Evolutionary conservation across 257 asterid genomes (phyloP).

Genomic region (Solanum sparsipilum): DNA sequence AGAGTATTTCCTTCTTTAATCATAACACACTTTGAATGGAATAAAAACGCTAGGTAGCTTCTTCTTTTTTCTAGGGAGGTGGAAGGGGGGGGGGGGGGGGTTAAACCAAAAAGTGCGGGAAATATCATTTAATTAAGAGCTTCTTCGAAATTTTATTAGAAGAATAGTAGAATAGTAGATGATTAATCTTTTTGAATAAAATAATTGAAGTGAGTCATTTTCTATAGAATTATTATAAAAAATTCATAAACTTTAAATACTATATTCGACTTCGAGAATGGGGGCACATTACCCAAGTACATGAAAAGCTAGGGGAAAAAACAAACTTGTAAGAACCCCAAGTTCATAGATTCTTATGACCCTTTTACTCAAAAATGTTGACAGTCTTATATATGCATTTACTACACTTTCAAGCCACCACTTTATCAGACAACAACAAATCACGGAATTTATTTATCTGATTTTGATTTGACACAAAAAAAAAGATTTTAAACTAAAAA

Average conservation of each 20-base stretch:
- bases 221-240: neutral
- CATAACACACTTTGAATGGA: neutral
- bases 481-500: fast-evolving
- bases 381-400: conserved; percentile 13
- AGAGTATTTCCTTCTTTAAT: neutral
- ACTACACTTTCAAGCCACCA: conserved; percentile 27
- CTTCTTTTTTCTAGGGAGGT: too few species aligned
- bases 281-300: conserved; percentile 9
- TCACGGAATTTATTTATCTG: neutral
- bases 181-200: neutral
- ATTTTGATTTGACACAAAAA: too few species aligned
- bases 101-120: too few species aligned
- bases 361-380: conserved; percentile 3
- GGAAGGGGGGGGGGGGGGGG: too few species aligned
- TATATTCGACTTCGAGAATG: neutral
- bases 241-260: neutral
- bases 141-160: too few species aligned
- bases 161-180: too few species aligned
- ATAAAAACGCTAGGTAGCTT: neutral
- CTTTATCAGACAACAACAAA: conserved; percentile 21
- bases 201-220: fast-evolving
- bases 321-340: neutral
- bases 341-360: neutral
- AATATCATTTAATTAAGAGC: too few species aligned
- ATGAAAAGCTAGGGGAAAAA: neutral